A percentile compares a stretch with the other conserved stretches of the same genome.
phyloP scores from a whole-genome alignment of 495 filamentous ascomycete genomes.

The Talaromyces liani region DNA sequence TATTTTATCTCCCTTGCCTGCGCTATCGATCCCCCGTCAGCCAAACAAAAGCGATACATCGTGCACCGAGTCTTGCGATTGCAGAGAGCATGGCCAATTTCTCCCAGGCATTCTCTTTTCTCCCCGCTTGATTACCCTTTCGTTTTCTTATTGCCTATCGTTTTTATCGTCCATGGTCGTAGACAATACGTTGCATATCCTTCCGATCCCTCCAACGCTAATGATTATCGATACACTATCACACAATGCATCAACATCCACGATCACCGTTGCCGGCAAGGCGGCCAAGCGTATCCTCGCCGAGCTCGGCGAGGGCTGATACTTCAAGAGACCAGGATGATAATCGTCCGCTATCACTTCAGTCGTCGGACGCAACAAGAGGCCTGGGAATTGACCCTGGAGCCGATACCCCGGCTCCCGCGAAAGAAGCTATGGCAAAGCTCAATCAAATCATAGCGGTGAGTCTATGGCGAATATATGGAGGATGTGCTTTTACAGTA shows the following conservation, averaged over 20 bases:
- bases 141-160: not conserved
- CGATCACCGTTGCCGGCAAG: conserved; percentile 60
- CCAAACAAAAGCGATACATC: not conserved
- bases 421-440: conserved; percentile 59
- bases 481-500: not conserved
- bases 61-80: not conserved
- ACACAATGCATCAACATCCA: conserved; percentile 75
- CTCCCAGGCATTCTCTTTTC: not conserved
- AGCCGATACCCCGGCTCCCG: conserved; percentile 26
- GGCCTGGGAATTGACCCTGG: conserved; percentile 36
- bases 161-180: not conserved
- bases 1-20: not conserved
- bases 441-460: conserved; percentile 90
- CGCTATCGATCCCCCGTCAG: not conserved
- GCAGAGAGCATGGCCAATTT: not conserved
- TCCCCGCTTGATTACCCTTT: not conserved
- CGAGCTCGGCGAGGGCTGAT: conserved; percentile 62
- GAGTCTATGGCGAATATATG: conserved; percentile 16
- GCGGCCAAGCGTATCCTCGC: conserved; percentile 56
- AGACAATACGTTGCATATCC: not conserved
- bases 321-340: conserved; percentile 58
- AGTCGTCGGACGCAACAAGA: conserved; percentile 28
- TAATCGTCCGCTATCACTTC: conserved; percentile 21
- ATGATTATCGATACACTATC: not conserved
- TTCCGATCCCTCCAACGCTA: not conserved